phyloP scores from a whole-genome alignment of 345 rosid species.

The Passiflora organensis region DNA sequence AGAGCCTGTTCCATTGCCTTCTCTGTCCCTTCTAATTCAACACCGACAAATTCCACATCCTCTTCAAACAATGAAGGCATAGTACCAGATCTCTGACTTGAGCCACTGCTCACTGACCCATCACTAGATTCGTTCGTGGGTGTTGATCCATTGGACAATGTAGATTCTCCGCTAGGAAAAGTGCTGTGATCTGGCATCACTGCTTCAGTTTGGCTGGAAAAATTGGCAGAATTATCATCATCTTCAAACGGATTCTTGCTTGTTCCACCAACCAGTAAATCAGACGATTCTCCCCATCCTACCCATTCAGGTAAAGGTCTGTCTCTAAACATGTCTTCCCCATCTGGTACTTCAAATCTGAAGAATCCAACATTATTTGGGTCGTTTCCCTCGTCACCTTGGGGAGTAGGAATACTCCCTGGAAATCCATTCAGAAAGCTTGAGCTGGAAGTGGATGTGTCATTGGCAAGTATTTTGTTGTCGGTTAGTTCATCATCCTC shows the following conservation, averaged over 20 bases:
- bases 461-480: conserved; percentile 35
- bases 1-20: conserved; percentile 94
- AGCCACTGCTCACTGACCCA: conserved; percentile 34
- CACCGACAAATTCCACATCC: conserved; percentile 94
- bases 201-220: conserved; percentile 26
- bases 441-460: conserved; percentile 47
- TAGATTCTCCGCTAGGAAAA: conserved; percentile 33
- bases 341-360: conserved; percentile 50
- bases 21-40: conserved; percentile 82
- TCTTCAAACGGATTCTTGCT: conserved; percentile 65
- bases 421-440: conserved; percentile 28
- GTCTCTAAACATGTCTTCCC: conserved; percentile 49
- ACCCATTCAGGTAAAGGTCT: conserved; percentile 80
- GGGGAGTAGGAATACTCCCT: conserved; percentile 19
- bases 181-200: conserved; percentile 31
- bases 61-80: conserved; percentile 78
- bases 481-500: conserved; percentile 65
- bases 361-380: conserved; percentile 40
- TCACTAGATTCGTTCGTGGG: conserved; percentile 36
- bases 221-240: conserved; percentile 36
- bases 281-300: conserved; percentile 68
- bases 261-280: conserved; percentile 52
- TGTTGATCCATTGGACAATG: conserved; percentile 51
- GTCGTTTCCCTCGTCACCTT: conserved; percentile 32
- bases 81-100: conserved; percentile 36